These are phyloP conservation scores for Plectosphaerella sp. DNA, from an alignment of 2,329 filamentous ascomycete species.

Conservation along the genomic window DNA sequence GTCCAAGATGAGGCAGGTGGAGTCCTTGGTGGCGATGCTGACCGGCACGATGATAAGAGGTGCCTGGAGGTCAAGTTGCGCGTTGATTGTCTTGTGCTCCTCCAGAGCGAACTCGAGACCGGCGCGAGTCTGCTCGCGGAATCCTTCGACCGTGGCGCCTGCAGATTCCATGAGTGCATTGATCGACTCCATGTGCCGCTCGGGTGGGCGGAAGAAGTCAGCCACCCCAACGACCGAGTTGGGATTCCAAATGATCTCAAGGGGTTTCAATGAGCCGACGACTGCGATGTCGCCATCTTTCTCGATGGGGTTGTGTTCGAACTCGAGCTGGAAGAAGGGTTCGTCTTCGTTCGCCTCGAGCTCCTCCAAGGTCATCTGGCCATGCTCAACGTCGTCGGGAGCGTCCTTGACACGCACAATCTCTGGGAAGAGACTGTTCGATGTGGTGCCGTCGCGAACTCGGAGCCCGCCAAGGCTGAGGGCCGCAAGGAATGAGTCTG, in stretches of 20 bases:
- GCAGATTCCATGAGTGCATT: slow-evolving; percentile 92
- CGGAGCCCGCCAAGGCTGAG: slow-evolving; percentile 88
- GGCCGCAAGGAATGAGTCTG: slow-evolving; percentile 85
- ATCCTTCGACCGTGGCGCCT: slow-evolving; percentile 89
- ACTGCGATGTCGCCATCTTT: slow-evolving; percentile 87
- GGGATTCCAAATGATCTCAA: slow-evolving; percentile 97
- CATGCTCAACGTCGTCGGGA: slow-evolving; percentile 43
- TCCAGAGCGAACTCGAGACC: slow-evolving; percentile 94
- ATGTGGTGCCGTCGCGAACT: slow-evolving; percentile 92
- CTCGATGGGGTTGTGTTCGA: slow-evolving; percentile 94
- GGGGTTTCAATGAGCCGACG: slow-evolving; percentile 85
- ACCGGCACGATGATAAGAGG: slow-evolving; percentile 95
- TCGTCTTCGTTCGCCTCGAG: slow-evolving; percentile 53
- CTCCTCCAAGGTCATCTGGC: slow-evolving; percentile 48
- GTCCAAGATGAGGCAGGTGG: slow-evolving; percentile 89
- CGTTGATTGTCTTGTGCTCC: slow-evolving; percentile 97
- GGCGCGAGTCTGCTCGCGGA: slow-evolving; percentile 91
- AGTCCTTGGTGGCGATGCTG: slow-evolving; percentile 75
- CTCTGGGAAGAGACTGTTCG: slow-evolving; percentile 85
- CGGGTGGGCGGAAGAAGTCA: slow-evolving; percentile 94
- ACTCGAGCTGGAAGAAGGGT: slow-evolving; percentile 85
- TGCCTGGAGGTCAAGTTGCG: slow-evolving; percentile 90
- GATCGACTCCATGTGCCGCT: slow-evolving; percentile 98
- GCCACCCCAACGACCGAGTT: slow-evolving; percentile 86
- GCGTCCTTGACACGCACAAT: slow-evolving; percentile 95